These are phyloP conservation scores for Coemansia sp. DNA, from an alignment of 192 early-diverging fungal genomes.

Conservation along the genomic window DNA sequence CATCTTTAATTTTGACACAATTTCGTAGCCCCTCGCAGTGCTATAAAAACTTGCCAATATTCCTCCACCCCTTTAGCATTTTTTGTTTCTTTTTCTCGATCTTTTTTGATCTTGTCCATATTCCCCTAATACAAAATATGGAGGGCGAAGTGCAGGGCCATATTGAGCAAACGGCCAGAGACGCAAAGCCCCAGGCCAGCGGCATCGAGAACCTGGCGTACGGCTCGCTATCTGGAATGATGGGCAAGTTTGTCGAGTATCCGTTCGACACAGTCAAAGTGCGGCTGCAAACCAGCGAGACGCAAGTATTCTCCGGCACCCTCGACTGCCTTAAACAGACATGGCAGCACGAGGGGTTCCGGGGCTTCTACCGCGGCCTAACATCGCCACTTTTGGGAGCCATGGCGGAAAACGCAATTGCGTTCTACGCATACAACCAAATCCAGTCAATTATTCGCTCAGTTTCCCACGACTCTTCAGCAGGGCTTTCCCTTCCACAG, in stretches of 20 bases:
- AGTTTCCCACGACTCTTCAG: conserved; percentile 14
- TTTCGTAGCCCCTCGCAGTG: neutral
- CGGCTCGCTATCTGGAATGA: conserved; percentile 73
- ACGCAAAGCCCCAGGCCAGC: conserved; percentile 13
- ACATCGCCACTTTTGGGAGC: conserved; percentile 89
- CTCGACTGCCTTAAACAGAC: conserved; percentile 80
- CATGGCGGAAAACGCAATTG: conserved; percentile 90
- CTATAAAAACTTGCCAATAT: neutral
- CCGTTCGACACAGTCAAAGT: conserved; percentile 97
- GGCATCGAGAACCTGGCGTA: conserved; percentile 45
- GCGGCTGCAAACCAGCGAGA: conserved; percentile 76
- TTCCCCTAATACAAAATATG: conserved; percentile 10
- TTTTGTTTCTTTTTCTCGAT: neutral
- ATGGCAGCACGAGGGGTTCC: conserved; percentile 72
- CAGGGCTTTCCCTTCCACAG: conserved; percentile 63
- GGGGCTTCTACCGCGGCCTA: conserved; percentile 89
- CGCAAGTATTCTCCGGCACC: conserved; percentile 71
- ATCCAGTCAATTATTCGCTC: conserved; percentile 72
- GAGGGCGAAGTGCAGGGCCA: conserved; percentile 42
- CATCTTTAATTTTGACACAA: neutral
- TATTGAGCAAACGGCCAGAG: neutral
- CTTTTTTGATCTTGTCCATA: neutral
- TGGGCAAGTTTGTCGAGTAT: conserved; percentile 92
- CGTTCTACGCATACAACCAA: conserved; percentile 86
- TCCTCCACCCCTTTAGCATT: neutral